Percentiles rank a stretch among this genome's conserved stretches.
phyloP scores from a whole-genome alignment of 345 rosid species.

The Eucalyptus curtisii region DNA sequence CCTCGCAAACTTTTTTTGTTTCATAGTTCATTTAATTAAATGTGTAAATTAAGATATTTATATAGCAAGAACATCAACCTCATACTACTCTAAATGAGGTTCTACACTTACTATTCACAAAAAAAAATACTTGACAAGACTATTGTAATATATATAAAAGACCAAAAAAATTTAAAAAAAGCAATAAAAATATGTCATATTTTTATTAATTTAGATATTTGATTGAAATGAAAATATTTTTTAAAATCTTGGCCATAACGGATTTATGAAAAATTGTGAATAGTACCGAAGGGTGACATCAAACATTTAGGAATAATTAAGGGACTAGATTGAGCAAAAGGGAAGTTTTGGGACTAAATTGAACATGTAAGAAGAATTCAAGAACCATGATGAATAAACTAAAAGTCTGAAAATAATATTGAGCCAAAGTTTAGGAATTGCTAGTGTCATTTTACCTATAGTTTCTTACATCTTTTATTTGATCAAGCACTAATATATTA shows the following conservation, averaged over 20 bases:
- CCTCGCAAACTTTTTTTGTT: no score
- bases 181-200: not conserved
- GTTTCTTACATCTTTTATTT: not conserved
- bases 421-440: no score
- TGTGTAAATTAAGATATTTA: no score
- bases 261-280: not conserved
- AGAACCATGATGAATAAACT: no score
- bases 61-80: no score
- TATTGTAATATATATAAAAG: not conserved
- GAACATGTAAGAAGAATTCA: no score
- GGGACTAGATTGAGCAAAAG: not conserved
- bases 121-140: not conserved
- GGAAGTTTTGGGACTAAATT: not conserved
- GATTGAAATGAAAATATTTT: not conserved
- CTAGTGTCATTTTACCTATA: no score
- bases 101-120: no score
- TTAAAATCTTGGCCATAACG: not conserved
- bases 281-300: not conserved
- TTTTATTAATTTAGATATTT: not conserved
- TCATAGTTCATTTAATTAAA: no score
- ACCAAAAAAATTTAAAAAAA: not conserved
- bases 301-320: no score
- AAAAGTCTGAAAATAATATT: no score
- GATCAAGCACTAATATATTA: not conserved
- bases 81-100: no score